Evolutionary conservation across 2,329 filamentous ascomycete genomes (phyloP).

Genomic region (Nothophaeocryptopus gaeumannii): DNA sequence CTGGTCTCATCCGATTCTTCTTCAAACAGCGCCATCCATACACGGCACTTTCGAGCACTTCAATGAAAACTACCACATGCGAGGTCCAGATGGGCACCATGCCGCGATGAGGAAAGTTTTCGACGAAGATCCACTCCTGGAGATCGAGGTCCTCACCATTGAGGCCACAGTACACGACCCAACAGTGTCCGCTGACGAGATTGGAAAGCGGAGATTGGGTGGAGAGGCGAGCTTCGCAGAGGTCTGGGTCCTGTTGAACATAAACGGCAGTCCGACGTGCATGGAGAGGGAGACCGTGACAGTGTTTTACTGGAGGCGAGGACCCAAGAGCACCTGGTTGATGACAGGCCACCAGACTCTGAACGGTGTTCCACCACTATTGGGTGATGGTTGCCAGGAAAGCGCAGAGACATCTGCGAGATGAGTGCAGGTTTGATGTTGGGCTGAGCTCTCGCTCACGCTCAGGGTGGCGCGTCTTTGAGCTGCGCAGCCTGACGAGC

Average conservation of each 20-base stretch:
- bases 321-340: not conserved
- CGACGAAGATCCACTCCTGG: not conserved
- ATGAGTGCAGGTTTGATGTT: too few species aligned
- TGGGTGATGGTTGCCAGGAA: too few species aligned
- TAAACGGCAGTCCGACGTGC: not conserved
- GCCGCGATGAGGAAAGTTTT: not conserved
- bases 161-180: not conserved
- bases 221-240: not conserved
- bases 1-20: too few species aligned
- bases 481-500: constrained; percentile 1
- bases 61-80: not conserved
- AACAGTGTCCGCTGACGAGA: not conserved
- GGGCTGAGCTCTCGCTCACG: too few species aligned
- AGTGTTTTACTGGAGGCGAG: not conserved
- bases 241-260: not conserved
- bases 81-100: not conserved
- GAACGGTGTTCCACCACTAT: not conserved
- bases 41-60: not conserved
- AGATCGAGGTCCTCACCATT: not conserved
- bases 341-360: not conserved
- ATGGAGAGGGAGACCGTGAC: not conserved
- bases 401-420: too few species aligned
- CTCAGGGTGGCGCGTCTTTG: not conserved
- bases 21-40: not conserved
- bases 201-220: not conserved